Evolutionary conservation across 2,329 filamentous ascomycete genomes (phyloP).

Genomic region (Sporothrix mexicana): DNA sequence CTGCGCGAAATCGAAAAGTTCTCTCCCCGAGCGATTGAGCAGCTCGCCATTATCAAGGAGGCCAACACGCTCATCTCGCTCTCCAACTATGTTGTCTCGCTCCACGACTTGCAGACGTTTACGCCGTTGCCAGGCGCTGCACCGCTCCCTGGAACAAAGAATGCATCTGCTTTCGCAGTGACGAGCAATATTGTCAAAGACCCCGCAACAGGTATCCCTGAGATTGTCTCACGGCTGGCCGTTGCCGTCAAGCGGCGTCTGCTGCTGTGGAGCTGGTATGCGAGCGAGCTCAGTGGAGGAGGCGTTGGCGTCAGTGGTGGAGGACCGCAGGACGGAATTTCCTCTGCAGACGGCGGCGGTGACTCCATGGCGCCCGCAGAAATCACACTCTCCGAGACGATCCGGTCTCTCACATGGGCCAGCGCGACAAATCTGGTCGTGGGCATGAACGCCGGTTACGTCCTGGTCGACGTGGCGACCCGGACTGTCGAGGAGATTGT

Average conservation of each 20-base stretch:
- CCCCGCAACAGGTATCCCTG: constrained; percentile 80
- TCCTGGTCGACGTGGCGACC: constrained; percentile 83
- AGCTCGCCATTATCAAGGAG: constrained; percentile 95
- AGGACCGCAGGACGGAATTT: not conserved
- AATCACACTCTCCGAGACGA: constrained; percentile 78
- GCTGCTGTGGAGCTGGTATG: constrained; percentile 93
- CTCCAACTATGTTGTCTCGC: constrained; percentile 85
- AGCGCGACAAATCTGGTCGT: constrained; percentile 85
- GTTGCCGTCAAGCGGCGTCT: constrained; percentile 92
- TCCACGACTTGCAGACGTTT: constrained; percentile 88
- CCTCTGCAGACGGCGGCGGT: not conserved
- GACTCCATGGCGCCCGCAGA: constrained; percentile 68
- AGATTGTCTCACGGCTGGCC: constrained; percentile 88
- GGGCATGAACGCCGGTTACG: constrained; percentile 89
- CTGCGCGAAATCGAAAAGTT: constrained; percentile 94
- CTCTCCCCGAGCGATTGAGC: constrained; percentile 85
- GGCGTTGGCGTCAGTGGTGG: not conserved
- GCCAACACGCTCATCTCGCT: constrained; percentile 89
- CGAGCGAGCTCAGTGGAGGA: constrained; percentile 74
- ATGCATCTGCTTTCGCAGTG: constrained; percentile 87
- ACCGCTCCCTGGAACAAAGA: constrained; percentile 77
- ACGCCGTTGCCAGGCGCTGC: constrained; percentile 71
- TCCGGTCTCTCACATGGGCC: constrained; percentile 91
- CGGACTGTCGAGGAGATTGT: constrained; percentile 77
- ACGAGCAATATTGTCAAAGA: constrained; percentile 97